Conservation (phyloP, 768 basidiomycete genomes). For the Leccinum ochraceum region DNA sequence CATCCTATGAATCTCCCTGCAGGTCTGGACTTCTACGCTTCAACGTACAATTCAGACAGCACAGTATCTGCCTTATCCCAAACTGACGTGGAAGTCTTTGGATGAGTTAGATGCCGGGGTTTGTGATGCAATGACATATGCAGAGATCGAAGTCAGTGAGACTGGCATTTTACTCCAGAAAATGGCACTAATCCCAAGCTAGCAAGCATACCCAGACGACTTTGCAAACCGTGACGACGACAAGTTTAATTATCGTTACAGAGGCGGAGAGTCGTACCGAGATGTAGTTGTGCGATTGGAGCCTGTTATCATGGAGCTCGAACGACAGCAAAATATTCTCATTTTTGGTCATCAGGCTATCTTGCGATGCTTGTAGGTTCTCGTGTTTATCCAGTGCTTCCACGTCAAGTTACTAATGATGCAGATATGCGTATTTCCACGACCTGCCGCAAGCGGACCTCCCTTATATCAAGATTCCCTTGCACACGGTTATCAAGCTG, state of each 20-base stretch:
- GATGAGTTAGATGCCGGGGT: constrained; percentile 99
- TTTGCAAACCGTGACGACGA: constrained; percentile 98
- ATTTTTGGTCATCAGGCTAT: constrained; percentile 97
- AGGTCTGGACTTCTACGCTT: constrained; percentile 99
- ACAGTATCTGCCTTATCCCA: constrained; percentile 76
- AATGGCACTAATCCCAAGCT: constrained; percentile 1
- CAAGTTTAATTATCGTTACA: constrained; percentile 99
- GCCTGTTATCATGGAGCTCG: constrained; percentile 99
- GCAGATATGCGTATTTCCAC: constrained; percentile 96
- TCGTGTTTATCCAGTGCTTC: background rate
- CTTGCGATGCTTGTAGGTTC: constrained; percentile 69
- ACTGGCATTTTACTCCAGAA: background rate
- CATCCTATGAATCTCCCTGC: constrained; percentile 4
- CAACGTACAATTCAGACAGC: constrained; percentile 92
- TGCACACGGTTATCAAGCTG: constrained; percentile 97
- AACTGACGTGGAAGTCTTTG: constrained; percentile 97
- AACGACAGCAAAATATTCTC: constrained; percentile 95
- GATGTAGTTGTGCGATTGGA: constrained; percentile 95
- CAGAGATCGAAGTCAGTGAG: constrained; percentile 86
- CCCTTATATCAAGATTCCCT: constrained; percentile 96
- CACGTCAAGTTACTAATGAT: background rate
- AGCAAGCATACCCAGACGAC: constrained; percentile 97
- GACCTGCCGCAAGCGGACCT: constrained; percentile 89
- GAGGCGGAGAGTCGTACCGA: constrained; percentile 96
- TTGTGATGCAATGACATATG: constrained; percentile 99